A percentile compares a stretch with the other conserved stretches of the same genome.
Evolutionary conservation across 176 grass and related monocot genomes (phyloP).

Genomic region (Avena eriantha): DNA sequence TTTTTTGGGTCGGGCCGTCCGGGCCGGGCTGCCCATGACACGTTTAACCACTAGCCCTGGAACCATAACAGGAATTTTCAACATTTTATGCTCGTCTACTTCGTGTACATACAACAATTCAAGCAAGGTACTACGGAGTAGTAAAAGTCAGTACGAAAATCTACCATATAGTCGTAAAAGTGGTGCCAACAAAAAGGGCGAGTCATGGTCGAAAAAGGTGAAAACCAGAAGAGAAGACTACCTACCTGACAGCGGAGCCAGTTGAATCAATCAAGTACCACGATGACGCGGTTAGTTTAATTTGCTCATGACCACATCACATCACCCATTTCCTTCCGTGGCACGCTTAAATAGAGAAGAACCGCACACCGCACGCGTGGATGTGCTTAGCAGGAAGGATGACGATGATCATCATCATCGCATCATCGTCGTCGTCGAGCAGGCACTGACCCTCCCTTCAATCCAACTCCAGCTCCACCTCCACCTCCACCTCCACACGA

Average conservation of each 20-base stretch:
- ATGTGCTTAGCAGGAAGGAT: background rate
- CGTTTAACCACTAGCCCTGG: too few relatives aligned
- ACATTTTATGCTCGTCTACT: background rate
- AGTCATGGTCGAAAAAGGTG: background rate
- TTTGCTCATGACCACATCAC: background rate
- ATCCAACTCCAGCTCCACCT: conserved; percentile 75
- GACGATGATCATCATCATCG: conserved; percentile 36
- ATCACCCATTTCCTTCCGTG: background rate
- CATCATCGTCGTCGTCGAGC: background rate
- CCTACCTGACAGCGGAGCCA: background rate
- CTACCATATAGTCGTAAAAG: background rate
- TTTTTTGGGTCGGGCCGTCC: too few relatives aligned
- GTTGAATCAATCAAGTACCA: conserved; percentile 21
- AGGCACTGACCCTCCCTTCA: conserved; percentile 72
- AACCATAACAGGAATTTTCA: background rate
- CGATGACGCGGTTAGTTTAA: background rate
- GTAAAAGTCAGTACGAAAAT: too few relatives aligned
- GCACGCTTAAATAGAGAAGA: conserved; percentile 32
- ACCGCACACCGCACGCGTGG: conserved; percentile 39
- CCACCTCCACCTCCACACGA: conserved; percentile 45
- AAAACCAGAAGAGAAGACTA: background rate
- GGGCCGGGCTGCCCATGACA: too few relatives aligned
- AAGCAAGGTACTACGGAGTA: too few relatives aligned
- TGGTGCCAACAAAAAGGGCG: background rate
- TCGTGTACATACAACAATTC: background rate